Percentiles rank a stretch among this genome's conserved stretches.
These are phyloP conservation scores for Fusarium bactridioides DNA, from an alignment of 2,329 filamentous ascomycete genomes.

Conservation along the genomic window DNA sequence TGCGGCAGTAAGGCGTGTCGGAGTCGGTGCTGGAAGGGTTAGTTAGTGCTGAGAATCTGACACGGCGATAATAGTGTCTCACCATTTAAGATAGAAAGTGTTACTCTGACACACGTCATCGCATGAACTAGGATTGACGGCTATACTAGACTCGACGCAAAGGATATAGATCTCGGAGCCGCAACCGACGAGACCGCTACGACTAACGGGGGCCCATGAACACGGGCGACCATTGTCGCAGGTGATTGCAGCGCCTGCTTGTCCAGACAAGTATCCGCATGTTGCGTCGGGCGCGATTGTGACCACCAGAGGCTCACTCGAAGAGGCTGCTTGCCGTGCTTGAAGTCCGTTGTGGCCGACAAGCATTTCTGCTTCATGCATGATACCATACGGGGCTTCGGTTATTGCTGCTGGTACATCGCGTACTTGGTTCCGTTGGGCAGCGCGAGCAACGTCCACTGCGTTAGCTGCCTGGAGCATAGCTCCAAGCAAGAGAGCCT, in stretches of 20 bases:
- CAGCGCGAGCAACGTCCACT: neutral
- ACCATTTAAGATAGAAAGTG: neutral
- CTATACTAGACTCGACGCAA: neutral
- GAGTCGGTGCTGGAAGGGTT: accelerated
- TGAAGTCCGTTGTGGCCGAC: neutral
- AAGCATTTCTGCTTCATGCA: neutral
- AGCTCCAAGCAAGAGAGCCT: neutral
- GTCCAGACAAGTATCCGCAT: neutral
- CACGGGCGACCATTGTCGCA: neutral
- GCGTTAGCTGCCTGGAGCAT: neutral
- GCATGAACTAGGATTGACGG: neutral
- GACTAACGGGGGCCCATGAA: neutral
- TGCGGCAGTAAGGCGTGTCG: neutral
- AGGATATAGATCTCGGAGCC: neutral
- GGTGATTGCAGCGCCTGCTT: neutral
- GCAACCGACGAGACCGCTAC: neutral
- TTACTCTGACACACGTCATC: neutral
- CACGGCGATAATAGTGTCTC: neutral
- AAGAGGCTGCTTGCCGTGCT: neutral
- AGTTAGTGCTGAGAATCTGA: neutral
- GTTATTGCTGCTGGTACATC: neutral
- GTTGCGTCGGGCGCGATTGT: neutral
- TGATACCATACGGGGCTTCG: neutral
- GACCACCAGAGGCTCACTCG: neutral
- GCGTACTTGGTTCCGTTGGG: neutral